Base-by-base conservation (phyloP, 2,329 filamentous ascomycete species). In the Cordyceps sp. region DNA sequence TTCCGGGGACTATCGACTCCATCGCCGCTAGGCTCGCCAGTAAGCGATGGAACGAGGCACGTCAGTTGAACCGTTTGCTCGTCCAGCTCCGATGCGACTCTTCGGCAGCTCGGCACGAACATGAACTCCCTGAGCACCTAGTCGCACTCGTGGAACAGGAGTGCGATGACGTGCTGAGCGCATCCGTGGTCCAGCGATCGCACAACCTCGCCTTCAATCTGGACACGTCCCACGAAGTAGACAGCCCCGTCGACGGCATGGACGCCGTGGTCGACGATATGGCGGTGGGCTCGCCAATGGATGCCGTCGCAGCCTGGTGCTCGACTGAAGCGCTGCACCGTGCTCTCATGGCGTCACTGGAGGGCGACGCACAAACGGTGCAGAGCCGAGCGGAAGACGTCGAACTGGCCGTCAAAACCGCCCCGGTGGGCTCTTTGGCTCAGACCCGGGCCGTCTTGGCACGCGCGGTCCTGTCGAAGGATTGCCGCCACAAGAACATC, bases 261-360 rank as follows among this genome's bases (percentile, higher is more conserved):
- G 80, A 92, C 47, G 66, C 71, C 6, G 83, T 93, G 1, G 80
- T 90, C 4, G 80, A 90, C 36, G 88, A 94, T 45, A 72, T 73
- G 32, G 78, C 84, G 3, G 81, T 94, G 37, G 73, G 80, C 32
- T 90, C 83, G 14, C 83, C 86, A 1, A 69, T 94, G 41, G 88
- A 94, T 52, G 85, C 84, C 10, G 72, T 94, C 32, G 83, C 86
- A 6, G 83, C 86, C 3, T 94, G 86, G 86, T 90, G 77, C 61
- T 92, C 86, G 1, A 83, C 73, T 39, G 64, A 78, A 34, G 63
- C 72, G 10, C 58, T 93, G 24, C 80, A 85, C 44, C 66, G 69
- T 35, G 74, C 73, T 3, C 64, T 94, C 19, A 61, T 73, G 10
- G 61, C 62, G 13, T 75, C 69, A 23, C 62, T 92, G 22, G 65